Evolutionary conservation across 176 grass and related monocot genomes (phyloP), one percentile per base, ranked within the genome.

Genomic region (Oryza officinalis): DNA sequence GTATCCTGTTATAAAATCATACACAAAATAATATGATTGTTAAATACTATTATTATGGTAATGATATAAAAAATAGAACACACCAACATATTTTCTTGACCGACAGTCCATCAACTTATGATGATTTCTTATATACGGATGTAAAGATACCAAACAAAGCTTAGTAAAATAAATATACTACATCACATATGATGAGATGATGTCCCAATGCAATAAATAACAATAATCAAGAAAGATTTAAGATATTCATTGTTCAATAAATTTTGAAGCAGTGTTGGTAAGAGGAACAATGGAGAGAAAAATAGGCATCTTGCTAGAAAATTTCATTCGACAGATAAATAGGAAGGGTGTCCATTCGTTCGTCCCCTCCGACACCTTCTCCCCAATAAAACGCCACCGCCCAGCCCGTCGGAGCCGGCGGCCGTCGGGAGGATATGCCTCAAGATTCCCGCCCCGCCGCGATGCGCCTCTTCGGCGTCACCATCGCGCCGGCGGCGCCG

Each of bases 401-500:
- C 71, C 67, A 59, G 32, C 57, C 59, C 67, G 40, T 40, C 80
- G 89, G 75, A 83, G 75, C 74, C 72, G 73, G 52, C 79, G 27
- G 78, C 84, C 84, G 33, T 35, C 33, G 69, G 75, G 88, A 90
- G 79, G 89, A 90, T 90, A 90, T 90, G 89, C 89, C 89, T 79
- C 80, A 45, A 75, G 84, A 90, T 83, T 84, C 80, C 80, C 80
- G 50, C 69, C 75, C 89, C 10, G 38, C 70, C 47, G 80, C 49
- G 80, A 90, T 90, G 89, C 80, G 84, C 75, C 89, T 90, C 84
- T 90, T 90, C 63, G 89, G 89, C 63, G 84, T 90, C 80, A 90
- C 89, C 75, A 90, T 90, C 80, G 69, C 80, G 68, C 84, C 83
- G 77, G 81, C 35, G 5, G 33, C 7, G 35, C 1, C 35, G 32